Percentiles rank a stretch among this genome's conserved stretches.
phyloP scores from a whole-genome alignment of 2,329 filamentous ascomycete species.

The Coniochaeta ligniaria region DNA sequence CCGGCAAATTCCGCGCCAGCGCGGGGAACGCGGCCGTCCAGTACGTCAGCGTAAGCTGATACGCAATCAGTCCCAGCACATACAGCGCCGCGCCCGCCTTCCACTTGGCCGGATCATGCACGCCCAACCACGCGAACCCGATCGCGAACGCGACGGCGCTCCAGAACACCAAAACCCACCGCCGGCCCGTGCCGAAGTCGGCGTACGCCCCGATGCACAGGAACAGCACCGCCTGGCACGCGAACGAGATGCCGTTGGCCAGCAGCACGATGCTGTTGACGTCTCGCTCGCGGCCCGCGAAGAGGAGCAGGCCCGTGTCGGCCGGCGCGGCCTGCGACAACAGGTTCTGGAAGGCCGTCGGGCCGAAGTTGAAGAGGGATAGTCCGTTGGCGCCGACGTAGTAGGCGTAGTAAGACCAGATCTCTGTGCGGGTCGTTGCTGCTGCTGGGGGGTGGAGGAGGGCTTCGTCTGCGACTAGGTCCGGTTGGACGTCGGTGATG shows the following conservation, averaged over 20 bases:
- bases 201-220: slow-evolving; percentile 44
- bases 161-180: slow-evolving; percentile 54
- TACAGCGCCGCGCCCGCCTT: slow-evolving; percentile 53
- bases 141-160: slow-evolving; percentile 55
- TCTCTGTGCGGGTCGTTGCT: neutral
- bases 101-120: slow-evolving; percentile 55
- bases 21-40: slow-evolving; percentile 54
- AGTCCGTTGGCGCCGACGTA: slow-evolving; percentile 62
- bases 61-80: slow-evolving; percentile 58
- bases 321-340: slow-evolving; percentile 53
- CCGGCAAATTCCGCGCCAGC: slow-evolving; percentile 27
- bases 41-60: slow-evolving; percentile 61
- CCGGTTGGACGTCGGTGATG: neutral
- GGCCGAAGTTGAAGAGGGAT: slow-evolving; percentile 56
- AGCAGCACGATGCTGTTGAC: slow-evolving; percentile 60
- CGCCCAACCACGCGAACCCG: slow-evolving; percentile 61
- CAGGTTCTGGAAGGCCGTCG: slow-evolving; percentile 58
- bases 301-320: slow-evolving; percentile 41
- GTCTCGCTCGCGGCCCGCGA: slow-evolving; percentile 49
- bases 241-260: slow-evolving; percentile 61
- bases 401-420: slow-evolving; percentile 30
- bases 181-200: slow-evolving; percentile 60
- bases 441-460: neutral
- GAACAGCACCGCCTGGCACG: slow-evolving; percentile 54
- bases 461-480: neutral